Evolutionary conservation across 805 yeast species (phyloP).

Genomic region (Yamadazyma phyllophila): DNA sequence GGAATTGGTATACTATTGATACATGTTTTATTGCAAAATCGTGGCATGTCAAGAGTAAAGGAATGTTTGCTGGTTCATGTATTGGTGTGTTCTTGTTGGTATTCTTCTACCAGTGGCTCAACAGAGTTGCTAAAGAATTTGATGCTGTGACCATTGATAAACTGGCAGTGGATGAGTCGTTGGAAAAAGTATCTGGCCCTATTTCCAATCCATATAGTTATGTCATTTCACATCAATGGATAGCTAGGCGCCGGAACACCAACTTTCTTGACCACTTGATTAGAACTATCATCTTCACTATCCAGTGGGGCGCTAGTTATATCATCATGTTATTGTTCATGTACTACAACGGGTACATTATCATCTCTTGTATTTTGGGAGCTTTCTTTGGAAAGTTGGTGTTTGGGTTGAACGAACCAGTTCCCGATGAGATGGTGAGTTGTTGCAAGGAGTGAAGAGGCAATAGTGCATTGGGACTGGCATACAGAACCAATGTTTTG

Average conservation of each 20-base stretch:
- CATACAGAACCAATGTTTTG: too few relatives aligned
- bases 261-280: slow-evolving; percentile 46
- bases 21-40: slow-evolving; percentile 60
- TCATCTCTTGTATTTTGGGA: slow-evolving; percentile 61
- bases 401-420: slow-evolving; percentile 47
- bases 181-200: background rate
- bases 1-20: slow-evolving; percentile 74
- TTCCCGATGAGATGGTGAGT: slow-evolving; percentile 15
- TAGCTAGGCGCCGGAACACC: slow-evolving; percentile 15
- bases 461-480: too few relatives aligned
- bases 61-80: slow-evolving; percentile 73
- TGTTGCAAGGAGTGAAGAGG: slow-evolving; percentile 14
- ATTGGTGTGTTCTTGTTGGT: slow-evolving; percentile 64
- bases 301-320: slow-evolving; percentile 65
- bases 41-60: slow-evolving; percentile 60
- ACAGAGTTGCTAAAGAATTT: slow-evolving; percentile 36
- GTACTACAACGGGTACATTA: slow-evolving; percentile 71
- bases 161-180: background rate
- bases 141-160: slow-evolving; percentile 12
- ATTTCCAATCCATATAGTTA: slow-evolving; percentile 18
- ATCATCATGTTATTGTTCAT: slow-evolving; percentile 69
- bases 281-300: slow-evolving; percentile 48
- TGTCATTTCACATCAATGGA: slow-evolving; percentile 30
- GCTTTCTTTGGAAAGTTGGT: slow-evolving; percentile 57
- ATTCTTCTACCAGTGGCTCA: slow-evolving; percentile 55